Base-by-base conservation (phyloP, 2,329 filamentous ascomycete genomes). In the Epichloe elymi region DNA sequence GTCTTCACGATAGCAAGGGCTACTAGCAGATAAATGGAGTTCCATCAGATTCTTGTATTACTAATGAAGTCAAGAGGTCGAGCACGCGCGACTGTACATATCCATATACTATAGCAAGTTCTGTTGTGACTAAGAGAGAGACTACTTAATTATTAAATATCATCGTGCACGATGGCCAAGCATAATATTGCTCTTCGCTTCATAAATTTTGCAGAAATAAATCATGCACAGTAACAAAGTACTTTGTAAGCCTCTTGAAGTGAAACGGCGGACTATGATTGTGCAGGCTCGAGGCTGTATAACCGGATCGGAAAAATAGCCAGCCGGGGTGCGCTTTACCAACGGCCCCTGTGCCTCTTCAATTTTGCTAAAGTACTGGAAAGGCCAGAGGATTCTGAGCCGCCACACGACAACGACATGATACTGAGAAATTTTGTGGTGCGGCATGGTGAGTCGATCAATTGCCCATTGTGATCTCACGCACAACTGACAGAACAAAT, bases 1-100 rank as follows among this genome's bases (percentile, higher is more conserved):
- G 91, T 97, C 11, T 98, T 98, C 70, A 83, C 89, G 41, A 81
- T 98, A 61, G 83, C 87, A 54, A 82, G 89, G 57, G 71, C 83
- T 55, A 73, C 74, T 37, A 78, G 73, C 67, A 68, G 76, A 63
- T 79, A 70, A 63, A 58, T 55, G 37, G 45, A 57, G 48, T 43
- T 45, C 36, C n/a, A 49, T 50, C 48, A 37, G 54, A 51, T 54
- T 51, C 33, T 51, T 47, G 35, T 51, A 53, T 55, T 49, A 54
- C 54, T 67, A 59, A 68, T 61, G 65, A 68, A 56, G 59, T 67
- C 54, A 68, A 56, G 63, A 69, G 64, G 60, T 58, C 56, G 54
- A 54, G 53, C 50, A 46, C 47, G 37, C 51, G 55, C 58, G 57
- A 55, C 57, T 64, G 62, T 67, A 65, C 54, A 65, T 62, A 62